Evolutionary conservation across 2,329 filamentous ascomycete genomes (phyloP).

Genomic region (Epichloe brachyelytri): DNA sequence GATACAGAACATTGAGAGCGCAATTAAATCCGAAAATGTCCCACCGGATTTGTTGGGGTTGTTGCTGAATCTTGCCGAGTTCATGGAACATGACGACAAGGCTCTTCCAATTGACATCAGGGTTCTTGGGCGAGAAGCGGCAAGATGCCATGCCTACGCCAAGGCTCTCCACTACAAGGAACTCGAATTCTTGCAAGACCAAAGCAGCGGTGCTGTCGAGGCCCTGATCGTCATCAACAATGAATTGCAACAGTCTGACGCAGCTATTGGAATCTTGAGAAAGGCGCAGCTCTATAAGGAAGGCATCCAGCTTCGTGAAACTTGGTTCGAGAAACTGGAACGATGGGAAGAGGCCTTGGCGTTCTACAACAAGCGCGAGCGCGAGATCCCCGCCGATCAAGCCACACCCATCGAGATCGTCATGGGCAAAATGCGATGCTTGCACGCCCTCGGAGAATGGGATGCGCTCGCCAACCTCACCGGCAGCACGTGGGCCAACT

Average conservation of each 20-base stretch:
- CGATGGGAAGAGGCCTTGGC: conserved; percentile 94
- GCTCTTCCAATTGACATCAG: conserved; percentile 94
- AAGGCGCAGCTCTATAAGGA: conserved; percentile 94
- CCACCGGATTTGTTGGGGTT: conserved; percentile 91
- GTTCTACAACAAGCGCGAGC: conserved; percentile 80
- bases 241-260: conserved; percentile 95
- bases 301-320: conserved; percentile 85
- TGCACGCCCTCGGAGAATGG: conserved; percentile 96
- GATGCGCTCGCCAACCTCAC: conserved; percentile 80
- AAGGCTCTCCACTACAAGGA: conserved; percentile 99
- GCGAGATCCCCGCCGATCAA: conserved; percentile 46
- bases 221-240: conserved; percentile 99
- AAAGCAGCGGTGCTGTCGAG: conserved; percentile 89
- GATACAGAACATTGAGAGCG: conserved; percentile 88
- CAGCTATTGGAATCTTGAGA: conserved; percentile 90
- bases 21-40: conserved; percentile 88
- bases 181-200: conserved; percentile 93
- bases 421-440: conserved; percentile 98
- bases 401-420: conserved; percentile 75
- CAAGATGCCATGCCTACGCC: conserved; percentile 92
- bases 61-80: conserved; percentile 90
- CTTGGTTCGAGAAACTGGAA: conserved; percentile 97
- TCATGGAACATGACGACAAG: conserved; percentile 99
- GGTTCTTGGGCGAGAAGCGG: conserved; percentile 85
- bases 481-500: conserved; percentile 87